phyloP scores from a whole-genome alignment of 305 asterid genomes.

The Ajuga reptans region DNA sequence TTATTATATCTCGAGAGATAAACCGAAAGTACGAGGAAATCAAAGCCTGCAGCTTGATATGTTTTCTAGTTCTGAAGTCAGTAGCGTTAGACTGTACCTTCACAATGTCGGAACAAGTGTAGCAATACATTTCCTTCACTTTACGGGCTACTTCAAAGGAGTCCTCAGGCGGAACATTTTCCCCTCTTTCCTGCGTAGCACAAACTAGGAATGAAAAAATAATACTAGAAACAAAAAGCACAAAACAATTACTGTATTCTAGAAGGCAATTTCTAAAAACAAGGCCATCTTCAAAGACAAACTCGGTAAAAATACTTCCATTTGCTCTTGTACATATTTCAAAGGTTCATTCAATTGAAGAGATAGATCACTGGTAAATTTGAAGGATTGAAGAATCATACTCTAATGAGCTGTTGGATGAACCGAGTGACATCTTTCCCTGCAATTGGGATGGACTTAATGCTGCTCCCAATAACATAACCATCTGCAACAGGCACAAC shows the following conservation, averaged over 20 bases:
- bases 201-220: not conserved
- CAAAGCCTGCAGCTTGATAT: not conserved
- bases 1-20: not conserved
- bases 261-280: too few relatives aligned
- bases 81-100: slow-evolving; percentile 48
- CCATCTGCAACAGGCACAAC: slow-evolving; percentile 99
- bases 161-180: slow-evolving; percentile 87
- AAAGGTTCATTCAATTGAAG: not conserved
- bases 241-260: not conserved
- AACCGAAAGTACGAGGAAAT: not conserved
- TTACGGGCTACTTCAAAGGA: slow-evolving; percentile 85
- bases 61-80: not conserved
- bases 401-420: slow-evolving; percentile 87
- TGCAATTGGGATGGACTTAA: slow-evolving; percentile 76
- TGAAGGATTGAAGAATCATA: slow-evolving; percentile 26
- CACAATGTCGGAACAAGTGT: slow-evolving; percentile 91
- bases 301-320: not conserved
- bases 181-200: slow-evolving; percentile 83
- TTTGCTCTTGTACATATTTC: not conserved
- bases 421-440: slow-evolving; percentile 80
- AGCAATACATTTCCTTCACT: slow-evolving; percentile 91
- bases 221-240: not conserved
- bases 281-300: not conserved
- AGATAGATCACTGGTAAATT: not conserved
- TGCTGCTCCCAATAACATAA: slow-evolving; percentile 95